Conservation (phyloP, 306 rosid genomes). For the Quillaja saponaria region DNA sequence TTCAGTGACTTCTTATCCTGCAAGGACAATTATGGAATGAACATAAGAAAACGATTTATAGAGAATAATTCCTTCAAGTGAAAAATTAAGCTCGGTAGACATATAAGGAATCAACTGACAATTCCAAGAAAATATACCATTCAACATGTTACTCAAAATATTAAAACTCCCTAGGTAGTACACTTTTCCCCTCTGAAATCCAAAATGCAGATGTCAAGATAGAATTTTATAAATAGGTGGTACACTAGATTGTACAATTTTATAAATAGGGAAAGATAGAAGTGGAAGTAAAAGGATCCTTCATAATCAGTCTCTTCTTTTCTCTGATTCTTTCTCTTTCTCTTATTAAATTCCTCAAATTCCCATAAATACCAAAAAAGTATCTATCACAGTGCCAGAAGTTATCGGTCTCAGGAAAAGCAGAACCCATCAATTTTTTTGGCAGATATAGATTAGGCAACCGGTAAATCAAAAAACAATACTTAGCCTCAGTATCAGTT, state of each 20-base stretch:
- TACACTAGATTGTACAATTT: no score
- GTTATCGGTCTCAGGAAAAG: conserved; percentile 2
- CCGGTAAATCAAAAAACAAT: not conserved
- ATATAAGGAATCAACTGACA: not conserved
- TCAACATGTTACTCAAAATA: not conserved
- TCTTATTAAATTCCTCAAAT: no score
- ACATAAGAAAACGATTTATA: not conserved
- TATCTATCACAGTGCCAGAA: no score
- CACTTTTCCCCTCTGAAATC: not conserved
- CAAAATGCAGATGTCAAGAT: not conserved
- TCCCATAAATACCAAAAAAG: no score
- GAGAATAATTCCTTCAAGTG: not conserved
- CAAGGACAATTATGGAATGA: not conserved
- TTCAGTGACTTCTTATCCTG: conserved; percentile 88
- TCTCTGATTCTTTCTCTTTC: no score
- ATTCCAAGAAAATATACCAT: not conserved
- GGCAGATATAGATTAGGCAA: conserved; percentile 15
- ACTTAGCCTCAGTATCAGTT: conserved; percentile 27
- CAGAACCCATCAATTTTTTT: conserved; percentile 18
- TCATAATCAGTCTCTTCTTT: no score
- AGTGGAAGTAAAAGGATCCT: no score
- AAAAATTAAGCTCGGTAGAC: not conserved
- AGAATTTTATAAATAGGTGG: no score
- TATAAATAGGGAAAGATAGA: no score
- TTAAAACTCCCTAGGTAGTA: not conserved